Percentiles rank a stretch among this genome's conserved stretches.
These are phyloP conservation scores for Yamadazyma sp. DNA, from an alignment of 805 yeast species.

Conservation along the genomic window DNA sequence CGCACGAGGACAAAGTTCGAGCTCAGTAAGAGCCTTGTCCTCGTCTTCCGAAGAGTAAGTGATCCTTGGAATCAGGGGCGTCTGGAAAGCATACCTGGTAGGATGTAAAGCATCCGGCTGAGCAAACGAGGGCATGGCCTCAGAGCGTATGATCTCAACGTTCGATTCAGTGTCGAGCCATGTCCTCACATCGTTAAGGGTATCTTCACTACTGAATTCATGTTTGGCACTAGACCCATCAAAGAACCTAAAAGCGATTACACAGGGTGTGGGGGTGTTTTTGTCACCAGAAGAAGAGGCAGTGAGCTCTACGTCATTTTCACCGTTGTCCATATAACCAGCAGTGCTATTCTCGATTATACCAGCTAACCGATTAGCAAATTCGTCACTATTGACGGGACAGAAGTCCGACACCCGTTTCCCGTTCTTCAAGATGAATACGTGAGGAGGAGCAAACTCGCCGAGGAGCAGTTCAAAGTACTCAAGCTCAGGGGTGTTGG, in stretches of 20 bases:
- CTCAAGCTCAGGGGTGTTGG: background rate
- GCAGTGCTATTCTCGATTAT: conserved; percentile 1
- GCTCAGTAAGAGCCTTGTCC: conserved; percentile 43
- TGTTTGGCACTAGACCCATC: conserved; percentile 62
- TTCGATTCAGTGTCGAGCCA: conserved; percentile 51
- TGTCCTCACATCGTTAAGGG: conserved; percentile 56
- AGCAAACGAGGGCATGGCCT: conserved; percentile 51
- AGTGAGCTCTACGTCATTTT: background rate
- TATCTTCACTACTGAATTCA: conserved; percentile 45
- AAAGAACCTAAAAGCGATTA: conserved; percentile 59
- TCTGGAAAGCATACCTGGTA: conserved; percentile 41
- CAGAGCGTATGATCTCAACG: conserved; percentile 34
- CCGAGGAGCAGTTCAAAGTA: conserved; percentile 1
- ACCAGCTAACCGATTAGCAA: background rate
- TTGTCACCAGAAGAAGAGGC: background rate
- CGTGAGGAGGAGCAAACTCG: conserved; percentile 1
- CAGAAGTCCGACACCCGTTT: background rate
- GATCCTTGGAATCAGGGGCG: conserved; percentile 47
- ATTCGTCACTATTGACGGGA: background rate
- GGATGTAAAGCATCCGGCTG: conserved; percentile 57
- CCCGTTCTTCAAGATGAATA: conserved; percentile 3
- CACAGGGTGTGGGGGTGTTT: conserved; percentile 23
- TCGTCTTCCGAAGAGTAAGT: conserved; percentile 55
- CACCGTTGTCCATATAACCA: background rate
- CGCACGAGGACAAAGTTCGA: conserved; percentile 70